Percentiles rank a stretch among this genome's conserved stretches.
These are phyloP conservation scores for Ganoderma sp. DNA, from an alignment of 1,284 basidiomycete genomes.

Conservation along the genomic window DNA sequence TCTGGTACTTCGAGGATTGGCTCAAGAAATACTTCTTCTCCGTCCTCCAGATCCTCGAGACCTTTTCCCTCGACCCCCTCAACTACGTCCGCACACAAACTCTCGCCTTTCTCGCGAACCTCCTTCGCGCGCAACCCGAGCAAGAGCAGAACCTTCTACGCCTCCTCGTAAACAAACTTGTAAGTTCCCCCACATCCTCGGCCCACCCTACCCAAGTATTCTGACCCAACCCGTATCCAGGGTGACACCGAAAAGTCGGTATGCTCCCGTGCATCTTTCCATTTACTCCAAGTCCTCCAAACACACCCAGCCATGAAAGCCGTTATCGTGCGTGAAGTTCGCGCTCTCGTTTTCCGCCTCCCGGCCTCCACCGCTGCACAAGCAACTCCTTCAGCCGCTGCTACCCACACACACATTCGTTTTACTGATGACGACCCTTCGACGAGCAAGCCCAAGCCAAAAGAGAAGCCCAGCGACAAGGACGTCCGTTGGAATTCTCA, in stretches of 20 bases:
- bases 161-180: constrained; percentile 93
- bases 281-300: constrained; percentile 89
- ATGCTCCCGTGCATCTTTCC: constrained; percentile 89
- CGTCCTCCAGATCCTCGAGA: constrained; percentile 90
- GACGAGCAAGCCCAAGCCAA: constrained; percentile 34
- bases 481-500: constrained; percentile 42
- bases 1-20: constrained; percentile 97
- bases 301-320: constrained; percentile 94
- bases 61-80: constrained; percentile 86
- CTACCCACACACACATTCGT: constrained; percentile 27
- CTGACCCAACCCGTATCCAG: constrained; percentile 43
- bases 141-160: constrained; percentile 97
- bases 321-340: constrained; percentile 89
- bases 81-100: constrained; percentile 80
- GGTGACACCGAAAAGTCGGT: constrained; percentile 91
- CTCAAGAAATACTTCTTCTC: constrained; percentile 97
- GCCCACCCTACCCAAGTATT: too few species aligned
- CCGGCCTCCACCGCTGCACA: constrained; percentile 50
- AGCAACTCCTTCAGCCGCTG: constrained; percentile 15
- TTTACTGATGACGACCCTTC: constrained; percentile 35
- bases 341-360: constrained; percentile 76
- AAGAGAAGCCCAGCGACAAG: constrained; percentile 35
- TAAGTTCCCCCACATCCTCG: constrained; percentile 42
- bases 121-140: constrained; percentile 91
- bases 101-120: constrained; percentile 68